Base-by-base conservation (phyloP, 768 basidiomycete species). In the Mrakia hoshinonis region DNA sequence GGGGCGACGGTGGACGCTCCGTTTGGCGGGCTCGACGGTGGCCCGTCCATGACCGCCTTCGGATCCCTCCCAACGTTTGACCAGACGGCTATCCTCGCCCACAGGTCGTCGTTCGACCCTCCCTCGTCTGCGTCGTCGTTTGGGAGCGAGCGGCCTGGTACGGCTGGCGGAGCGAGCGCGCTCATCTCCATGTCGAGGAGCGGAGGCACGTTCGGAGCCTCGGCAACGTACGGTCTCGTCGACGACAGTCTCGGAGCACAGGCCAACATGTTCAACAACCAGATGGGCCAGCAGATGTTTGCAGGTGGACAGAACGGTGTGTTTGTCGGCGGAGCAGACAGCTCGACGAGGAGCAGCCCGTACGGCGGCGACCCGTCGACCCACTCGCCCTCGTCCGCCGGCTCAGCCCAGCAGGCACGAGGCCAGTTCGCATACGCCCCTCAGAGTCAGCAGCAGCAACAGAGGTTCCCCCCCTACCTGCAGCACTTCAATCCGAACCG, bases 71-170 rank as follows among this genome's bases (percentile, higher is more conserved):
- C 58, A 2, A 39, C 34, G 34, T 61, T 61, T 36, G 58, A 61
- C 5, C 58, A 61, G 34, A 61, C 10, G 22, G 18, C 36, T 0
- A 61, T 61, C 22, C 58, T 61, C 15, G 58, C 58, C 36, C 58
- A 61, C 36, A 29, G 58, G 7, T 61, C 58, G 2, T 61, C 58
- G 18, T 61, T 61, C 34, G 58, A 61, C 58, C 58, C 58, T 15
- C 58, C 58, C 10, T 36, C 58, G 18, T 61, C 58, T 1, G 58
- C 58, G 13, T 61, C 58, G 11, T 61, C 58, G 6, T 61, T 61
- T 36, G 58, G 31, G 18, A 36, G 34, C 58, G 34, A 61, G 6
- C 29, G 58, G n/a, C 58, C 58, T 1, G 34, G 34, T 22, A 61
- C 58, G 20, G 58, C 58, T 2, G 31, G 34, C 31, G 58, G 58